Percentiles rank a stretch among this genome's conserved stretches.
These are phyloP conservation scores for Carex scoparia DNA, from an alignment of 176 grass and related monocot genomes.

Conservation along the genomic window DNA sequence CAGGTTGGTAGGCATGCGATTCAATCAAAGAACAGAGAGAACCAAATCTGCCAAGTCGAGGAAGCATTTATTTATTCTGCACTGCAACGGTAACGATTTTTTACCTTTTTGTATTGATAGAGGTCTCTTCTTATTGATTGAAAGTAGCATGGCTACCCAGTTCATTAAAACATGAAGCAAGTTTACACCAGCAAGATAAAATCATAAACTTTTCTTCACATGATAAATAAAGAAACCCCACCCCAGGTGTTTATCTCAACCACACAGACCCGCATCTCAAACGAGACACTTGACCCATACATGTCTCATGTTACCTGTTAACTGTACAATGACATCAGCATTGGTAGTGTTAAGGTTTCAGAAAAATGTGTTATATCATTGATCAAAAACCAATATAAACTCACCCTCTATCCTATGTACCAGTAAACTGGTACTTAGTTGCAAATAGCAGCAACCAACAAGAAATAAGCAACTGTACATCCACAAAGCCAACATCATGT, in stretches of 20 bases:
- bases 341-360: not conserved
- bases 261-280: not conserved
- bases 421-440: not conserved
- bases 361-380: not conserved
- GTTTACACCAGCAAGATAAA: not conserved
- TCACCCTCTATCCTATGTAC: not conserved
- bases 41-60: conserved; percentile 76
- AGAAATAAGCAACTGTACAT: not conserved
- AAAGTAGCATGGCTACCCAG: not conserved
- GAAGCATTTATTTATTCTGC: conserved; percentile 93
- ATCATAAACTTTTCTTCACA: not conserved
- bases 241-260: not conserved
- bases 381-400: not conserved
- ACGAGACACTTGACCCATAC: not conserved
- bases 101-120: not conserved
- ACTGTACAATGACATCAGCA: not conserved
- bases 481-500: not conserved
- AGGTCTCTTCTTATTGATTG: not conserved
- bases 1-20: conserved; percentile 51
- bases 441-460: not conserved
- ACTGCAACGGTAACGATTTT: conserved; percentile 60
- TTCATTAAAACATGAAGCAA: conserved; percentile 5
- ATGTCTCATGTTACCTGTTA: not conserved
- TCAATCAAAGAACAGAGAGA: conserved; percentile 68
- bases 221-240: not conserved